These are phyloP conservation scores for Aspergillus aculeatinus DNA, from an alignment of 2,329 filamentous ascomycete species.

Conservation along the genomic window DNA sequence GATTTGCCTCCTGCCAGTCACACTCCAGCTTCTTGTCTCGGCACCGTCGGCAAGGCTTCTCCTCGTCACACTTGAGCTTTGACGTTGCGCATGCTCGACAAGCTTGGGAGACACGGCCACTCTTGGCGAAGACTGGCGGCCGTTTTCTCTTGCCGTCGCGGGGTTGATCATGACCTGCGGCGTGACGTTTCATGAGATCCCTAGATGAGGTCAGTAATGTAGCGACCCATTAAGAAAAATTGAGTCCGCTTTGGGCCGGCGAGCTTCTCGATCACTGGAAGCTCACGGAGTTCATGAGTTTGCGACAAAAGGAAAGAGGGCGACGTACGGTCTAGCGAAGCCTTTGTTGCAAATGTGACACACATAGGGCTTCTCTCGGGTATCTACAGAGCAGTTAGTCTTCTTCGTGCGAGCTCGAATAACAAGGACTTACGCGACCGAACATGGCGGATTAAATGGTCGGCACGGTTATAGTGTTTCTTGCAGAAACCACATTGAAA, in stretches of 20 bases:
- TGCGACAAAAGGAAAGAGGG: background rate
- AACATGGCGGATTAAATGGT: constrained; percentile 55
- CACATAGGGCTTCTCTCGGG: constrained; percentile 34
- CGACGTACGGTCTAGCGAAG: constrained; percentile 32
- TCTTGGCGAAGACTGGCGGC: constrained; percentile 21
- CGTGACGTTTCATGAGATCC: constrained; percentile 54
- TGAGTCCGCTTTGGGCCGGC: no score
- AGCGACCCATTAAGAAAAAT: no score
- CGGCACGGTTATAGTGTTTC: constrained; percentile 53
- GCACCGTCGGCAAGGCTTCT: constrained; percentile 55
- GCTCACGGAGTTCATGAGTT: no score
- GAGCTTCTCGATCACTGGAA: no score
- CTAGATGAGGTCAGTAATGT: constrained; percentile 11
- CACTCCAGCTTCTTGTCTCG: constrained; percentile 51
- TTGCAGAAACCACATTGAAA: constrained; percentile 56
- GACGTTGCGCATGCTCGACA: constrained; percentile 54
- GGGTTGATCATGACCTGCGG: constrained; percentile 36
- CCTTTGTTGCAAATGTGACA: constrained; percentile 35
- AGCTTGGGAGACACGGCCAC: constrained; percentile 48
- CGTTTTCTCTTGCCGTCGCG: constrained; percentile 35
- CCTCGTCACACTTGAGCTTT: constrained; percentile 55
- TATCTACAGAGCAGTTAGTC: constrained; percentile 17
- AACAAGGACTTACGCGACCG: constrained; percentile 43
- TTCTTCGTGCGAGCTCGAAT: background rate
- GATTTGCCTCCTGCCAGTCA: constrained; percentile 27